Conservation (phyloP, 169 alveolate species). For the Cryptosporidium baileyi region DNA sequence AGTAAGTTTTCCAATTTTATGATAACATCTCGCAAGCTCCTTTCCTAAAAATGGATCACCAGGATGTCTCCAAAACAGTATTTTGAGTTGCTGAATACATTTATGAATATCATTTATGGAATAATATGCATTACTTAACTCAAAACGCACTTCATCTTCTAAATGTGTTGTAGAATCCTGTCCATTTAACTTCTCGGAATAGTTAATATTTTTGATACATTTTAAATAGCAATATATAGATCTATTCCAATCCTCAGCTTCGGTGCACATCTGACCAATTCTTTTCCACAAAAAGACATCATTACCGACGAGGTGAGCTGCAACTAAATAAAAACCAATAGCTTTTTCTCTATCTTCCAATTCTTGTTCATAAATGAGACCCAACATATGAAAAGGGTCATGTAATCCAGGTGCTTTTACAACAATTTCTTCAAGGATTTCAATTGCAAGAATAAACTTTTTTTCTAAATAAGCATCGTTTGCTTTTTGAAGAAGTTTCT, state of each 20-base stretch:
- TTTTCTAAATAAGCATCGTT: conserved; percentile 75
- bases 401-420: conserved; percentile 85
- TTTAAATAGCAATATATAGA: conserved; percentile 71
- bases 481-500: conserved; percentile 76
- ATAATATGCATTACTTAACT: conserved; percentile 51
- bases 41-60: conserved; percentile 67
- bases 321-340: conserved; percentile 83
- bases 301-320: conserved; percentile 85
- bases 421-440: conserved; percentile 79
- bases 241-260: conserved; percentile 65
- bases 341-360: conserved; percentile 82
- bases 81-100: conserved; percentile 63
- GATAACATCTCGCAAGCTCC: conserved; percentile 69
- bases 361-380: conserved; percentile 86
- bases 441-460: conserved; percentile 74
- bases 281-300: conserved; percentile 84
- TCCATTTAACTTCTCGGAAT: conserved; percentile 16
- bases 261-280: conserved; percentile 81
- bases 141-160: conserved; percentile 67
- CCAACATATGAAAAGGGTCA: conserved; percentile 88
- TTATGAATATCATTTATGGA: conserved; percentile 12
- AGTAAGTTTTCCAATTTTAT: conserved; percentile 43
- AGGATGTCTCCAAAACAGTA: conserved; percentile 62
- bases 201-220: conserved; percentile 15
- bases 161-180: conserved; percentile 33